Base-by-base conservation (phyloP, 1,284 basidiomycete genomes). In the Austroboletus novae-zelandiae region DNA sequence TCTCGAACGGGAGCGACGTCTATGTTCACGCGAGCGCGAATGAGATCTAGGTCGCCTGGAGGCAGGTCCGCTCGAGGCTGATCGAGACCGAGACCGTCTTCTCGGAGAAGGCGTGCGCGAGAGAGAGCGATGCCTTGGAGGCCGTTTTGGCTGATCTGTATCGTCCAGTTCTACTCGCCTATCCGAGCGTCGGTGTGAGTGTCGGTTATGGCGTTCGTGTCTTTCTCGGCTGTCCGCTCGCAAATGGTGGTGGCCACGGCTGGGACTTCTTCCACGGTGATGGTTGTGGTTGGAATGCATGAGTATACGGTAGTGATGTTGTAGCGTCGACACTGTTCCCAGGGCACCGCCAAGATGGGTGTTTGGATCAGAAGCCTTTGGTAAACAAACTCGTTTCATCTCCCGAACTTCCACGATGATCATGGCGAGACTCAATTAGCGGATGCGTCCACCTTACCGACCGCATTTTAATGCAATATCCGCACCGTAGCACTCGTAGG, bases 341-440 rank as follows among this genome's bases (percentile, higher is more conserved):
- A 36, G 6, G 34, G 34, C 6, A 23, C 20, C 20, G 34, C 14
- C n/a, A 36, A 32, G 14, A 32, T 32, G 31, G 31, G 14, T 64
- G 66, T 64, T 64, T 68, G 65, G 63, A 62, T 50, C 53, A 18
- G 17, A 64, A 36, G 66, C 50, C 36, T 52, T 64, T 61, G 54
- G 48, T 42, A 64, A 68, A 68, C 65, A 68, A 61, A 58, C 23
- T 4, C n/a, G 17, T 25, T 42, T 39, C 37, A 20, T 39, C 10
- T 20, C 37, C 18, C 37, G n/a, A 36, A 15, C 18, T 47, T 23
- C 20, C 20, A 23, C 20, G 20, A 43, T 45, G 62, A 40, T 46
- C 30, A 31, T 27, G 15, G 2, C 60, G 23, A 3, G n/a, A 23
- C 23, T 40, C 58, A 57, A 64, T 39, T 45, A 52, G 40, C 61